phyloP scores from a whole-genome alignment of 1,284 basidiomycete genomes.

The Nidula niveotomentosa region DNA sequence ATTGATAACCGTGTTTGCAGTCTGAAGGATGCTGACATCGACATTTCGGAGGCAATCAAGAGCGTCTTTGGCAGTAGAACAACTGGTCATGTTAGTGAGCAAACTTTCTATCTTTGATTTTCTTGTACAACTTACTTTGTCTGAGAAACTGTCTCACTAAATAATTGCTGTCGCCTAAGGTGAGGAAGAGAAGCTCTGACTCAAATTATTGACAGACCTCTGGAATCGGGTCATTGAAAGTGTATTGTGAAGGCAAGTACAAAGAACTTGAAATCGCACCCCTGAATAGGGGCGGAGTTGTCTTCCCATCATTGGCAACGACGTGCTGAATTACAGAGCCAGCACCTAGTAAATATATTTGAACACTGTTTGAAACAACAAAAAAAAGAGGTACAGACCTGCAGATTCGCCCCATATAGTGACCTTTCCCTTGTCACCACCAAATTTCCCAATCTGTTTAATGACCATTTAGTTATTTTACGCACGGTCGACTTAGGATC shows the following conservation, averaged over 20 bases:
- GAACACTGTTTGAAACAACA: conserved; percentile 4
- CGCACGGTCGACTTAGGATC: neutral
- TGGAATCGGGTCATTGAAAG: conserved; percentile 39
- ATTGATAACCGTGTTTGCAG: conserved; percentile 32
- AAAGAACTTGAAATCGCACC: conserved; percentile 44
- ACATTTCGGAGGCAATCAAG: conserved; percentile 33
- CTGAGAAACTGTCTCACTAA: conserved; percentile 25
- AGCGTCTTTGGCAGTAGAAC: conserved; percentile 26
- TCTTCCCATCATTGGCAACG: conserved; percentile 32
- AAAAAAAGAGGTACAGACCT: conserved; percentile 15
- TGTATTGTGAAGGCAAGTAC: conserved; percentile 44
- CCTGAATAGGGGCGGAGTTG: conserved; percentile 39
- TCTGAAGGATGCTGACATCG: conserved; percentile 26
- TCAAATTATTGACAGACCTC: conserved; percentile 28
- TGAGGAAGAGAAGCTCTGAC: neutral
- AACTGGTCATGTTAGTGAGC: conserved; percentile 23
- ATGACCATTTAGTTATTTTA: neutral
- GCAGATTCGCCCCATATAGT: conserved; percentile 36
- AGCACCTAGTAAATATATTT: conserved; percentile 20
- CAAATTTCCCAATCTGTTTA: conserved; percentile 24
- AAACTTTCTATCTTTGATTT: neutral
- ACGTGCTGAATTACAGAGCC: conserved; percentile 38
- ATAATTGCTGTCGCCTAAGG: conserved; percentile 23
- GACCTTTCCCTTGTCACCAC: conserved; percentile 31
- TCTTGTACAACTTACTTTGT: conserved; percentile 23